A percentile compares a stretch with the other conserved stretches of the same genome.
Evolutionary conservation across 2,329 filamentous ascomycete species (phyloP).

Genomic region (Sordariomycetes sp.): DNA sequence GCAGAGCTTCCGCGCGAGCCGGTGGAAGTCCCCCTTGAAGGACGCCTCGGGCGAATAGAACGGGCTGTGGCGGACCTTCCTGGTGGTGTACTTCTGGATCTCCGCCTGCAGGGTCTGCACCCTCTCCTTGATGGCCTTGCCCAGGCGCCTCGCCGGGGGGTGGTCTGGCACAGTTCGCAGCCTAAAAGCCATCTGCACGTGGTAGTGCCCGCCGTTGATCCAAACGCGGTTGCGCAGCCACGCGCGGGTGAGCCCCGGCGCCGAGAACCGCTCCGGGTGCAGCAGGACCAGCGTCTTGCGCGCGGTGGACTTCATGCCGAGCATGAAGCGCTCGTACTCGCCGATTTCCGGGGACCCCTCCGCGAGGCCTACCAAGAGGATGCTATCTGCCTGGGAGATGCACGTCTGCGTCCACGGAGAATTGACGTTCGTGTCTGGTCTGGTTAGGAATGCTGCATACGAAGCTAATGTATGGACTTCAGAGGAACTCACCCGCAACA

Average conservation of each 20-base stretch:
- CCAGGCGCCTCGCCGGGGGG: conserved; percentile 65
- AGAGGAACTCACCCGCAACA: conserved; percentile 55
- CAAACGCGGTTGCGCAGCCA: conserved; percentile 91
- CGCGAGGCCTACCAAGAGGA: conserved; percentile 81
- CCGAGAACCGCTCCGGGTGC: conserved; percentile 80
- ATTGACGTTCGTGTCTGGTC: conserved; percentile 81
- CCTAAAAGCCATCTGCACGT: conserved; percentile 90
- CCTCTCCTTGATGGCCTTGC: conserved; percentile 77
- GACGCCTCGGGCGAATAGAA: conserved; percentile 86
- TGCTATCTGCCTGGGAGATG: conserved; percentile 93
- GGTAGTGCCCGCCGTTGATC: conserved; percentile 97
- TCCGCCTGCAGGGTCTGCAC: conserved; percentile 94
- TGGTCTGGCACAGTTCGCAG: conserved; percentile 62
- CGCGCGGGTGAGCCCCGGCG: conserved; percentile 70
- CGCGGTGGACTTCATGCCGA: conserved; percentile 95
- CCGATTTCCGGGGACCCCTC: conserved; percentile 85
- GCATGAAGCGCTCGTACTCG: conserved; percentile 90
- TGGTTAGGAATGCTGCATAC: conserved; percentile 16
- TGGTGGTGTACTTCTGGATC: conserved; percentile 94
- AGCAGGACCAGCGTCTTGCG: conserved; percentile 85
- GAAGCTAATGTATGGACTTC: conserved; percentile 40
- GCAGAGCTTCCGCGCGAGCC: conserved; percentile 78
- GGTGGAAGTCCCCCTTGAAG: conserved; percentile 94
- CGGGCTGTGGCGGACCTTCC: conserved; percentile 78
- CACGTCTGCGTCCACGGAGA: conserved; percentile 98